A percentile compares a stretch with the other conserved stretches of the same genome.
phyloP scores from a whole-genome alignment of 225 moss, liverwort and hornwort species.

The Takakia lepidozioides region DNA sequence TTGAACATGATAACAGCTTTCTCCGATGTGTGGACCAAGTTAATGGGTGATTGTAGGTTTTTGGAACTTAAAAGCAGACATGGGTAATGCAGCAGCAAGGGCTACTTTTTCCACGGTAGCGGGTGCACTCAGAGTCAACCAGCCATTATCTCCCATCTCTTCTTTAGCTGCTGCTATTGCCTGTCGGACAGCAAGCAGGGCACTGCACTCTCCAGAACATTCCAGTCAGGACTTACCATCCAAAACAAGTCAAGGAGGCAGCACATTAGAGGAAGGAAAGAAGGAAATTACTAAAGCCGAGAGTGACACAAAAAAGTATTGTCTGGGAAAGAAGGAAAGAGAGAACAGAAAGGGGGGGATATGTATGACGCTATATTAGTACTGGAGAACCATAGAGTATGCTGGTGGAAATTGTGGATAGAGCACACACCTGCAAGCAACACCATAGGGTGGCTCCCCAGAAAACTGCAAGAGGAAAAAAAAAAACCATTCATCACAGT shows the following conservation, averaged over 20 bases:
- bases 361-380: too few species aligned
- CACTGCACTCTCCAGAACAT: constrained; percentile 35
- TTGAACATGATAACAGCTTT: too few species aligned
- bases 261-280: not conserved
- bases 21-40: too few species aligned
- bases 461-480: constrained; percentile 86
- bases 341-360: too few species aligned
- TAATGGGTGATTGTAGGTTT: too few species aligned
- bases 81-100: constrained; percentile 43
- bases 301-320: too few species aligned
- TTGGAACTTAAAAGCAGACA: constrained; percentile 31
- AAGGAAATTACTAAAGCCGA: not conserved
- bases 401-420: too few species aligned
- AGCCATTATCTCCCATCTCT: constrained; percentile 50
- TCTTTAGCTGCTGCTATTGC: constrained; percentile 52
- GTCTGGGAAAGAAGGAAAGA: too few species aligned
- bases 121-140: constrained; percentile 63
- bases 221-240: too few species aligned
- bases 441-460: constrained; percentile 76
- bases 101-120: constrained; percentile 67
- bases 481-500: not conserved
- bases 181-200: constrained; percentile 57
- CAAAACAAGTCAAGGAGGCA: too few species aligned
- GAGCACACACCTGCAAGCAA: constrained; percentile 82
- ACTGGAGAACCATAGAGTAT: too few species aligned